A percentile compares a stretch with the other conserved stretches of the same genome.
phyloP scores from a whole-genome alignment of 1,284 basidiomycete species.

The Pseudozyma pruni region DNA sequence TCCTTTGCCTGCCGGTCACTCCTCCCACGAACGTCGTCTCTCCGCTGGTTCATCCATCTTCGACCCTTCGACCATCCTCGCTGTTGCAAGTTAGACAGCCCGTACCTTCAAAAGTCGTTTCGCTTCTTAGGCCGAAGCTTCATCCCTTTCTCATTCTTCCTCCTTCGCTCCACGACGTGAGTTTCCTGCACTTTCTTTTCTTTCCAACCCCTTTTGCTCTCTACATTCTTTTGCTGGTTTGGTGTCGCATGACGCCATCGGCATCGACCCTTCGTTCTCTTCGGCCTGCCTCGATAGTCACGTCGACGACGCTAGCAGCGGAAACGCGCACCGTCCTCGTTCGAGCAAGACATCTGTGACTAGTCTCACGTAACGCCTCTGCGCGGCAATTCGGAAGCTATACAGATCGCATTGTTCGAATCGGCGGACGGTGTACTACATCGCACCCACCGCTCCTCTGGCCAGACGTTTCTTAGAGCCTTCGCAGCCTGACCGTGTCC shows the following conservation, averaged over 20 bases:
- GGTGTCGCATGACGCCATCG: not conserved
- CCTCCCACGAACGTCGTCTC: constrained; percentile 1
- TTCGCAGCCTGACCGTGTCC: constrained; percentile 22
- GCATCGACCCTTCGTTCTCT: not conserved
- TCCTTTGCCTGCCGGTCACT: not conserved
- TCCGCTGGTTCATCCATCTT: not conserved
- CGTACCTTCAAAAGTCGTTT: not conserved
- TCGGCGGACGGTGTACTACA: constrained; percentile 7
- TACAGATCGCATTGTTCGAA: constrained; percentile 3
- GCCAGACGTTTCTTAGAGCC: constrained; percentile 41
- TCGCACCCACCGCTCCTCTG: constrained; percentile 14
- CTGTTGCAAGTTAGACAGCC: not conserved
- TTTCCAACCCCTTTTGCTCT: too few relatives aligned
- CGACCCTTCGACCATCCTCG: not conserved
- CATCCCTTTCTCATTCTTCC: constrained; percentile 1
- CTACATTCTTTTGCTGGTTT: not conserved
- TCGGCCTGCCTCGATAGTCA: constrained; percentile 28
- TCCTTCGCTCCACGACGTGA: constrained; percentile 33
- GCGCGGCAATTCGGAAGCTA: not conserved
- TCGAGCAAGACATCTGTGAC: not conserved
- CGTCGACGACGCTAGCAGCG: constrained; percentile 45
- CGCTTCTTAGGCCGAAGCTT: not conserved
- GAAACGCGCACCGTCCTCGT: constrained; percentile 5
- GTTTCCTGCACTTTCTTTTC: constrained; percentile 11
- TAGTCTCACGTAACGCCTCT: not conserved